Conservation (phyloP, 1,284 basidiomycete genomes). For the Cryptococcus sp. region DNA sequence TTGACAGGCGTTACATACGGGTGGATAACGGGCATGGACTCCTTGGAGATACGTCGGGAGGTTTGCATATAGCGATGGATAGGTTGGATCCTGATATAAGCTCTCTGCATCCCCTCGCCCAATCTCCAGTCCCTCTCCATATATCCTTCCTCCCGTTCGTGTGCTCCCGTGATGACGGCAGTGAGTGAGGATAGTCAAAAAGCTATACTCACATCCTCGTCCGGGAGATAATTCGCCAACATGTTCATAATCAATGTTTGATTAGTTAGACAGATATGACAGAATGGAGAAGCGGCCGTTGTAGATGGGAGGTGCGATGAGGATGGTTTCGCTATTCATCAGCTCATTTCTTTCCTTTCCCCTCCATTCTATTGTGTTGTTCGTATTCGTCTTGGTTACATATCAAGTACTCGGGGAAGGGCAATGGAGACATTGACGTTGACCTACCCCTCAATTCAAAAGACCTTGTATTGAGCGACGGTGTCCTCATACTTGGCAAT, state of each 20-base stretch:
- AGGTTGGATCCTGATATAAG: slow-evolving; percentile 61
- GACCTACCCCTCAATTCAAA: slow-evolving; percentile 71
- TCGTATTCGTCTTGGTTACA: not conserved
- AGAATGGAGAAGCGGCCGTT: slow-evolving; percentile 57
- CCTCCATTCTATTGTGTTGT: too few relatives aligned
- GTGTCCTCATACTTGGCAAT: slow-evolving; percentile 81
- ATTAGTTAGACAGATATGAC: slow-evolving; percentile 81
- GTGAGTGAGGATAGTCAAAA: not conserved
- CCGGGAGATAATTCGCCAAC: slow-evolving; percentile 78
- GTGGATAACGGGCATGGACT: slow-evolving; percentile 75
- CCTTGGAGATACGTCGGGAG: slow-evolving; percentile 68
- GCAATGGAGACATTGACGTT: too few relatives aligned
- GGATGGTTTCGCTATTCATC: slow-evolving; percentile 23
- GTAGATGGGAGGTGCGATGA: slow-evolving; percentile 25
- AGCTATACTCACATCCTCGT: slow-evolving; percentile 54
- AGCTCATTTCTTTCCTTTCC: slow-evolving; percentile 4
- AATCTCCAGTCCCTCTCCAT: not conserved
- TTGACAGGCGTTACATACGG: slow-evolving; percentile 69
- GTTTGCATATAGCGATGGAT: slow-evolving; percentile 57
- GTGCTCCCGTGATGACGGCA: not conserved
- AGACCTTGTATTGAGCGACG: slow-evolving; percentile 62
- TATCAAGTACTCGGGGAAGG: too few relatives aligned
- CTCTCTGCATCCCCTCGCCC: slow-evolving; percentile 2
- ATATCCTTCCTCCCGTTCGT: not conserved
- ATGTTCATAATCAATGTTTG: slow-evolving; percentile 79